Evolutionary conservation across 2,329 filamentous ascomycete species (phyloP), one percentile per base, ranked within the genome.

Genomic region (Dothistroma septosporum): DNA sequence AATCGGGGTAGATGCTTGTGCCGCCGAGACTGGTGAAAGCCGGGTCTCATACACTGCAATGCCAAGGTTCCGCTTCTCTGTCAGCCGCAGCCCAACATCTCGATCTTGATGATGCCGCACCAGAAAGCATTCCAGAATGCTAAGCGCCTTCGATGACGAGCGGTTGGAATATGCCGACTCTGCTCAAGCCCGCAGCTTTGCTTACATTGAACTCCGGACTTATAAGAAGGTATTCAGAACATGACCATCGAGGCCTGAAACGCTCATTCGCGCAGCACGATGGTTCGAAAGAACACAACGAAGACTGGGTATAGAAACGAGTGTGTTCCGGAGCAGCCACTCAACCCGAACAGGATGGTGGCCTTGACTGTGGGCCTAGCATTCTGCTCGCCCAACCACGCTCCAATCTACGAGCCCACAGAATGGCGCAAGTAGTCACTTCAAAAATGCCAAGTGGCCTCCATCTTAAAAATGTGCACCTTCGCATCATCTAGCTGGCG

Each of bases 341-440:
- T 4, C 7, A 8, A 12, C 12, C n/a, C 10, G n/a, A 11, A 1
- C 37, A 52, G 0, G 54, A 60, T n/a, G 52, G 60, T 16, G 49
- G 57, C 2, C n/a, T 55, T 1, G 54, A 58, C 12, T 47, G 62
- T 16, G 55, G 55, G 2, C 14, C 62, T 2, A 24, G 58, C 31
- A 41, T 64, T 11, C 48, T 62, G 3, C 50, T 64, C 24, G 62
- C 57, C 22, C 60, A 62, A 28, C 53, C 62, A 8, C 55, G 58
- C 9, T 54, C 58, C 10, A 57, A 12, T 4, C 58, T 54, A 22
- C 50, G 47, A 7, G 24, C 32, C 31, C 35, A 54, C 12, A 58
- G 58, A 46, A 58, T 59, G 1, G 35, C 24, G 8, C 19, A 32
- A 14, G 52, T 62, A 12, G 7, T 32, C 2, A 41, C 35, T 19